Percentiles rank a stretch among this genome's conserved stretches.
Conservation (phyloP, 2,329 filamentous ascomycete genomes). For the Ascosphaera acerosa region DNA sequence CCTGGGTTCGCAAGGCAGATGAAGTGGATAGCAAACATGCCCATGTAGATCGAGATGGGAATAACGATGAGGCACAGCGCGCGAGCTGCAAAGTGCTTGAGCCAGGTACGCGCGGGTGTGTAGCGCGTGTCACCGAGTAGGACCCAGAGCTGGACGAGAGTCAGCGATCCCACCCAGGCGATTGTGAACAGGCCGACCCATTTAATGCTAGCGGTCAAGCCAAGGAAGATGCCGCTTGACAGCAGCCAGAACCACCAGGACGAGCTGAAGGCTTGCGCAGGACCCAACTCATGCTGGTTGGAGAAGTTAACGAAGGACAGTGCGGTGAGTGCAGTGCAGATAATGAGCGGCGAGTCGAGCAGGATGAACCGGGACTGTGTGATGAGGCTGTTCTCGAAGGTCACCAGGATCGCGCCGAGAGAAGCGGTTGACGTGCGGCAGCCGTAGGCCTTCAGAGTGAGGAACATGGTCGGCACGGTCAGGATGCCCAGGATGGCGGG, state of each 20-base stretch:
- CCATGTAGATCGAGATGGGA: constrained; percentile 74
- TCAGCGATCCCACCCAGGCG: constrained; percentile 84
- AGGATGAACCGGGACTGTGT: constrained; percentile 97
- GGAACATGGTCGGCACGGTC: constrained; percentile 86
- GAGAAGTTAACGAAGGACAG: constrained; percentile 97
- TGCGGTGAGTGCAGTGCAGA: constrained; percentile 93
- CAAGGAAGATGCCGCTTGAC: constrained; percentile 82
- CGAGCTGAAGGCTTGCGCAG: constrained; percentile 55
- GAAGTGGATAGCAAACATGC: constrained; percentile 90
- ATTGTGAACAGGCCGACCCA: constrained; percentile 94
- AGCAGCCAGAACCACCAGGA: constrained; percentile 93
- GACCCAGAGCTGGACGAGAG: constrained; percentile 87
- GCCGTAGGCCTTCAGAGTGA: constrained; percentile 72
- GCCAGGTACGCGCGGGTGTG: constrained; percentile 53
- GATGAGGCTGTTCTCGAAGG: constrained; percentile 98
- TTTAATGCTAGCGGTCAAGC: constrained; percentile 95
- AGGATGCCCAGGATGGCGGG: constrained; percentile 85
- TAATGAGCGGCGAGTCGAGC: constrained; percentile 93
- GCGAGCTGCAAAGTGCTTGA: constrained; percentile 52
- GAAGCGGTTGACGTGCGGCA: constrained; percentile 71
- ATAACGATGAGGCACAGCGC: constrained; percentile 71
- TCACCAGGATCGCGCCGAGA: constrained; percentile 87
- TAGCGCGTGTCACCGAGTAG: constrained; percentile 70
- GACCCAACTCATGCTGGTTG: constrained; percentile 80
- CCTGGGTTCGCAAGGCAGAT: constrained; percentile 78